Evolutionary conservation across 352 stramenopile species (phyloP).

Genomic region (Peronospora farinosa): DNA sequence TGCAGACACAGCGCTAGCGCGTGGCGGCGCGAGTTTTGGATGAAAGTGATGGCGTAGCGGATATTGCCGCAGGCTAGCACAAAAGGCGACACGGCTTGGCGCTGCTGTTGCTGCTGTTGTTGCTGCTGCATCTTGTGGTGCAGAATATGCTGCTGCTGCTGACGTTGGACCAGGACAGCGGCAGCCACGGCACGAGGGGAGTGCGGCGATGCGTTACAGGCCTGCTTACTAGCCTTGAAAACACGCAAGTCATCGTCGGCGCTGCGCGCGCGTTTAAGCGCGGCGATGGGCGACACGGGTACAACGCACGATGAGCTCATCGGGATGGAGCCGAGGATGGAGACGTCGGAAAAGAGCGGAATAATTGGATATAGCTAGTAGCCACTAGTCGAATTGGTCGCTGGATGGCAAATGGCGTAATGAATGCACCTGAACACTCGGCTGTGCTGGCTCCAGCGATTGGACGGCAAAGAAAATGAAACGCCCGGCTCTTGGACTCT

Average conservation of each 20-base stretch:
- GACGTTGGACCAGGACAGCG: constrained; percentile 21
- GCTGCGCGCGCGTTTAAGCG: constrained; percentile 55
- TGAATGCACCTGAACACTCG: constrained; percentile 12
- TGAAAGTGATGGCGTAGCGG: constrained; percentile 63
- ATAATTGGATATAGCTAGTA: constrained; percentile 7
- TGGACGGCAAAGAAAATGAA: constrained; percentile 25
- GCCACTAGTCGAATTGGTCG: neutral
- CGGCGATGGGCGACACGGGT: constrained; percentile 33
- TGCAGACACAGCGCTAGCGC: constrained; percentile 58
- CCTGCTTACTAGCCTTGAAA: constrained; percentile 60
- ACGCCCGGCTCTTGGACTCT: constrained; percentile 20
- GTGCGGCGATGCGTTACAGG: constrained; percentile 42
- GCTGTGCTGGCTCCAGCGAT: constrained; percentile 25
- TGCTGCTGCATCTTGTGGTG: constrained; percentile 12
- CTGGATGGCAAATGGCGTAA: constrained; percentile 20
- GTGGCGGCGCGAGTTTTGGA: constrained; percentile 69
- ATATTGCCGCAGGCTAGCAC: constrained; percentile 53
- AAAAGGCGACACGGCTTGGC: constrained; percentile 30
- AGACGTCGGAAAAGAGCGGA: constrained; percentile 7
- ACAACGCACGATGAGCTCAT: constrained; percentile 65
- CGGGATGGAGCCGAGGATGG: constrained; percentile 2
- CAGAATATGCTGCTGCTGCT: constrained; percentile 18
- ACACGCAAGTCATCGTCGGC: constrained; percentile 47
- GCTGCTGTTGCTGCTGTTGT: constrained; percentile 10
- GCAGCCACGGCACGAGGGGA: constrained; percentile 26